A percentile compares a stretch with the other conserved stretches of the same genome.
phyloP scores from a whole-genome alignment of 495 filamentous ascomycete genomes.

The Trichocladium antarcticum region DNA sequence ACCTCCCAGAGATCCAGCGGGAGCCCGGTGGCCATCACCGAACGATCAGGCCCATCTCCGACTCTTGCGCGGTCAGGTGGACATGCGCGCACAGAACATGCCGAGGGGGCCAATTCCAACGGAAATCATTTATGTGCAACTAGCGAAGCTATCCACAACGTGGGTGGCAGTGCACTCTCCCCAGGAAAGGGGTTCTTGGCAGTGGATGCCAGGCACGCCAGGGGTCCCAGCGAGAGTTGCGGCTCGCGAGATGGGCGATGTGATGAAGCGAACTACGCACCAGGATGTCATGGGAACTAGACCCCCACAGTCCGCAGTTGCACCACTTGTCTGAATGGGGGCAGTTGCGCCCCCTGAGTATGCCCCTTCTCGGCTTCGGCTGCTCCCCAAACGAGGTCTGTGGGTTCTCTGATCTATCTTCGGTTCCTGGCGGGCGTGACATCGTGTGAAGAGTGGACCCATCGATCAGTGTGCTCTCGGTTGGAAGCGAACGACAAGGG shows the following conservation, averaged over 20 bases:
- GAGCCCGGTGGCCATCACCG: too few species aligned
- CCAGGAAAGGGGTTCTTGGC: neutral
- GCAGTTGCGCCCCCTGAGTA: constrained; percentile 3
- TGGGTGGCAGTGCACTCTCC: neutral
- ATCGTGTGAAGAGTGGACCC: neutral
- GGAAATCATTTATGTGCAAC: neutral
- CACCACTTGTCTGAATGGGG: constrained; percentile 7
- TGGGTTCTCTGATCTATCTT: neutral
- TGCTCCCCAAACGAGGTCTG: constrained; percentile 1
- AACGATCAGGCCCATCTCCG: too few species aligned
- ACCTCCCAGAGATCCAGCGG: too few species aligned
- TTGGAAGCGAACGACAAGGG: neutral
- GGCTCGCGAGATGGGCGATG: constrained; percentile 4
- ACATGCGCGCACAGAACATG: too few species aligned
- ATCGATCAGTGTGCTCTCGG: neutral
- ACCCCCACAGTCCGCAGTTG: neutral
- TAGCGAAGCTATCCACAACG: constrained; percentile 2
- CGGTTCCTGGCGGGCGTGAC: neutral
- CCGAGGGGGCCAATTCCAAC: too few species aligned
- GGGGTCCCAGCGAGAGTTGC: neutral
- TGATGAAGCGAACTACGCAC: neutral
- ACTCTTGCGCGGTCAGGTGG: too few species aligned
- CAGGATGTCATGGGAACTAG: too few species aligned
- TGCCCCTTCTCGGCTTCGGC: constrained; percentile 3
- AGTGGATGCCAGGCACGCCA: neutral